Evolutionary conservation across 345 rosid genomes (phyloP).

Genomic region (Triadica sebifera): DNA sequence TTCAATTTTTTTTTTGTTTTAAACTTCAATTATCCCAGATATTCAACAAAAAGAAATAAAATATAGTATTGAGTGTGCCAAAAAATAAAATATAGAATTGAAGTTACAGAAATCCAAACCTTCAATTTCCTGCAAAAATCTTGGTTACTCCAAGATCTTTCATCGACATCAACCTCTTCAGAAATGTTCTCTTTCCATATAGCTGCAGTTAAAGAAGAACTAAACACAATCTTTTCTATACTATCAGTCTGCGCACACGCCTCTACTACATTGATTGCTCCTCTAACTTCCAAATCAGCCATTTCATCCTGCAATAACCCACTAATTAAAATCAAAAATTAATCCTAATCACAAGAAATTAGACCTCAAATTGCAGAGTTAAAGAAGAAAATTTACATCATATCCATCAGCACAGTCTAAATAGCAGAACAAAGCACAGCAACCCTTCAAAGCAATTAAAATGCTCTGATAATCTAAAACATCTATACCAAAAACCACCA

Average conservation of each 20-base stretch:
- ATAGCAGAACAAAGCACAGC: conserved; percentile 69
- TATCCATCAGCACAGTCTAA: conserved; percentile 62
- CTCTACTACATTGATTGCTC: conserved; percentile 79
- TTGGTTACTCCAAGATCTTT: conserved; percentile 75
- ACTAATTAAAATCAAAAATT: not conserved
- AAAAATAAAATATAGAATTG: not conserved
- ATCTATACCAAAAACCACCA: conserved; percentile 58
- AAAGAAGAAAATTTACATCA: conserved; percentile 40
- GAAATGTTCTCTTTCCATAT: conserved; percentile 72
- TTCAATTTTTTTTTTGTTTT: no score
- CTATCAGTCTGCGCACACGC: conserved; percentile 77
- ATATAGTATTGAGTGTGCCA: not conserved
- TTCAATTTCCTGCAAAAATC: conserved; percentile 65
- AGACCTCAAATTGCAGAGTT: no score
- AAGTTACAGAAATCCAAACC: conserved; percentile 32
- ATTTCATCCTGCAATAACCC: conserved; percentile 39
- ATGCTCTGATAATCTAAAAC: conserved; percentile 75
- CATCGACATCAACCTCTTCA: conserved; percentile 64
- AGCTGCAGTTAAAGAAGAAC: conserved; percentile 74
- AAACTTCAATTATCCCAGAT: not conserved
- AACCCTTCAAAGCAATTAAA: conserved; percentile 64
- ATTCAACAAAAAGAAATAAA: not conserved
- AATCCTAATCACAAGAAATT: not conserved
- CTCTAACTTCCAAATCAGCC: conserved; percentile 76
- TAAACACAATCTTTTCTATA: conserved; percentile 61